A percentile compares a stretch with the other conserved stretches of the same genome.
These are phyloP conservation scores for Phytomonas sp. DNA, from an alignment of 208 protist genomes.

Conservation along the genomic window DNA sequence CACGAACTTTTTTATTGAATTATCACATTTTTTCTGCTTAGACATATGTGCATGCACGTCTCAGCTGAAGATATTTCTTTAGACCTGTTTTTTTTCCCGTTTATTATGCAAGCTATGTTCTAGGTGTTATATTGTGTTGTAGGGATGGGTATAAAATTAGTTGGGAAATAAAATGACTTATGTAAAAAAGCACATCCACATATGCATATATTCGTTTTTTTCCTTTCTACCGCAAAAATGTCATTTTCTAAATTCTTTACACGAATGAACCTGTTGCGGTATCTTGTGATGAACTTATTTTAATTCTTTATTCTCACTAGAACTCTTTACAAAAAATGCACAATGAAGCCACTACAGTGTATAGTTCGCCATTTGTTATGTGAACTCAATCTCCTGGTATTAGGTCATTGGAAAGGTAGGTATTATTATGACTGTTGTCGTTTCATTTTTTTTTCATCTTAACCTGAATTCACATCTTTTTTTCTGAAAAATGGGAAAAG, in stretches of 20 bases:
- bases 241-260: not conserved
- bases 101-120: not conserved
- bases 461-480: not conserved
- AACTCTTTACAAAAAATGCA: not conserved
- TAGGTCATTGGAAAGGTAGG: not conserved
- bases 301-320: not conserved
- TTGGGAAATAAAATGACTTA: not conserved
- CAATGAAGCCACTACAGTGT: not conserved
- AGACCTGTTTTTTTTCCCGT: not conserved
- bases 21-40: not conserved
- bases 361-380: not conserved
- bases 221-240: not conserved
- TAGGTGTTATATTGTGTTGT: not conserved
- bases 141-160: conserved; percentile 1
- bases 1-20: not conserved
- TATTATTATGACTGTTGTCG: not conserved
- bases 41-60: not conserved
- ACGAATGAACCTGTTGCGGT: not conserved
- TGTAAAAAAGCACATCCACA: conserved; percentile 10
- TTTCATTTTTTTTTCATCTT: conserved; percentile 8
- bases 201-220: conserved; percentile 9
- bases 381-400: not conserved
- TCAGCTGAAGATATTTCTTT: not conserved
- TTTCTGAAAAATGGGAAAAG: not conserved
- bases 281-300: not conserved